Base-by-base conservation (phyloP, 352 stramenopile species). In the Albugo laibachii region DNA sequence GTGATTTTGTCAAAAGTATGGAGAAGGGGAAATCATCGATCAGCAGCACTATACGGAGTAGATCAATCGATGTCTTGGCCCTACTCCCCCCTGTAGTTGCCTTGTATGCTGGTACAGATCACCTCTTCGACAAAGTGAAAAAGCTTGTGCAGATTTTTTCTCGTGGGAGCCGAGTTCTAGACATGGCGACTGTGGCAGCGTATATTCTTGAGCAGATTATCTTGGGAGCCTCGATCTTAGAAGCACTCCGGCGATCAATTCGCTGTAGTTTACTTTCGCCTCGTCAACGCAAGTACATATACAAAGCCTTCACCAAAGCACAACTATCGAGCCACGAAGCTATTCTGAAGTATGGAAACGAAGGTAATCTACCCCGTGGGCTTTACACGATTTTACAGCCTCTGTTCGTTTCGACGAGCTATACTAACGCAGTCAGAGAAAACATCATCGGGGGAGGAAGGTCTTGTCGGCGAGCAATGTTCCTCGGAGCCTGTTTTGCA, bases 221-320 rank as follows among this genome's bases (percentile, higher is more conserved):
- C 48, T 60, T 86, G 2, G 74, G 74, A 19, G 66, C 70, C 4
- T 83, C 74, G 0, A 71, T 86, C 41, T 57, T 86, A 42, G 69
- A 86, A 53, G 74, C 74, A 35, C 82, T 86, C 69, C 70, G 74
- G 45, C 81, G 82, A 71, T 83, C 70, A 45, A 86, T 86, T 47
- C 74, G 74, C 24, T 83, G 70, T 5, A 71, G 83, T 40, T 62
- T 69, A 2, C 62, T 86, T 13, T 83, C 66, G 31, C 69, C 83
- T 45, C 81, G 82, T 59, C 74, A 86, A 53, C 74, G 74, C 42
- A 86, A 86, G 49, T 69, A 80, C 15, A 83, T 86, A 49, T 86
- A 83, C 49, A 86, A 86, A 52, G 74, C 74, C 19, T 86, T 86
- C 50, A 86, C 74, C 45, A 86, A 86, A 56, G 81, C 70, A 13